Evolutionary conservation across 1,284 basidiomycete species (phyloP).

Genomic region (Ustilago lituana): DNA sequence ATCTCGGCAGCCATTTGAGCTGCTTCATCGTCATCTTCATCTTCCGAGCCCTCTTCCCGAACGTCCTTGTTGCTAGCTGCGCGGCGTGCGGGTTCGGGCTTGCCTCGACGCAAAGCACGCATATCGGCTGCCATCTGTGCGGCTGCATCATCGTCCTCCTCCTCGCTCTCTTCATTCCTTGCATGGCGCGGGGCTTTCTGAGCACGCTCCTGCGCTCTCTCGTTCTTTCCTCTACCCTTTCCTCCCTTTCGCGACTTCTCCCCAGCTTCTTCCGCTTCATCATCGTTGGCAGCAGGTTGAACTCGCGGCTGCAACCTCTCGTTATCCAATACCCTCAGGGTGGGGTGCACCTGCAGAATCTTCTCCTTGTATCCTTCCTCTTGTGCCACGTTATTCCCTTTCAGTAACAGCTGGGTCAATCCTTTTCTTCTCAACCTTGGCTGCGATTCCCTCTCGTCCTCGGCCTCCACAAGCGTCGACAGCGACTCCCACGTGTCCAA

Average conservation of each 20-base stretch:
- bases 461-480: slow-evolving; percentile 26
- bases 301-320: slow-evolving; percentile 40
- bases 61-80: too few species aligned
- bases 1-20: slow-evolving; percentile 21
- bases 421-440: slow-evolving; percentile 40
- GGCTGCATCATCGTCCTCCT: neutral
- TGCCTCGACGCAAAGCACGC: slow-evolving; percentile 20
- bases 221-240: neutral
- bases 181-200: neutral
- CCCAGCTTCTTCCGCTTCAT: neutral
- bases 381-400: slow-evolving; percentile 51
- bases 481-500: slow-evolving; percentile 47
- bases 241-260: neutral
- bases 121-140: slow-evolving; percentile 20
- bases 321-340: slow-evolving; percentile 52
- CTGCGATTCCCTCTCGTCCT: slow-evolving; percentile 17
- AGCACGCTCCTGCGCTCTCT: neutral
- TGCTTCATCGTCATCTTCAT: neutral
- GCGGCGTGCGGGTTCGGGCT: too few species aligned
- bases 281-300: slow-evolving; percentile 11
- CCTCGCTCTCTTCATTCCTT: neutral
- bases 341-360: slow-evolving; percentile 39
- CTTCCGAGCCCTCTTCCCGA: neutral
- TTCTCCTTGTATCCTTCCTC: slow-evolving; percentile 40
- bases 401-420: slow-evolving; percentile 50